A percentile compares a stretch with the other conserved stretches of the same genome.
Conservation (phyloP, 345 rosid genomes). For the Populus deltoides region DNA sequence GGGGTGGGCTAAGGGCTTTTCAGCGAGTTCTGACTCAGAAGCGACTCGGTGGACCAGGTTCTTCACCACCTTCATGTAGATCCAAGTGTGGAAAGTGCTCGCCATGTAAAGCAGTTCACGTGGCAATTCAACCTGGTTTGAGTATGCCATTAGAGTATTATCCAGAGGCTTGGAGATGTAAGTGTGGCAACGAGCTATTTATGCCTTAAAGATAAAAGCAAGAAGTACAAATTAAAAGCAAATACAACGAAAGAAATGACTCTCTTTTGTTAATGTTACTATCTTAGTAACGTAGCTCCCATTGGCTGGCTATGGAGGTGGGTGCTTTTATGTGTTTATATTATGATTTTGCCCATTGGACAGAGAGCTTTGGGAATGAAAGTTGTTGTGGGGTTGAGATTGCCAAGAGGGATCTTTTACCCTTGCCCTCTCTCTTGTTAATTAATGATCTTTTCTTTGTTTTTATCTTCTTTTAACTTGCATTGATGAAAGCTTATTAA, state of each 20-base stretch:
- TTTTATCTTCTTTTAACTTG: constrained; percentile 3
- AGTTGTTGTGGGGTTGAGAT: constrained; percentile 31
- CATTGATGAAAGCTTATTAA: constrained; percentile 25
- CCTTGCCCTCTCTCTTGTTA: neutral
- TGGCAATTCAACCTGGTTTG: constrained; percentile 75
- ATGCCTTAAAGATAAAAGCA: constrained; percentile 47
- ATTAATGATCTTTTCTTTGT: neutral
- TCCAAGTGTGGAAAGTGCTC: constrained; percentile 77
- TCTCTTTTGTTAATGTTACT: neutral
- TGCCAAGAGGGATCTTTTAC: constrained; percentile 30
- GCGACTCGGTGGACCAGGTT: constrained; percentile 57
- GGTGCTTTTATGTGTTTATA: constrained; percentile 11
- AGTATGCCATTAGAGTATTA: constrained; percentile 76
- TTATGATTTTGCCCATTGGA: constrained; percentile 21
- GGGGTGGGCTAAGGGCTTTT: constrained; percentile 24
- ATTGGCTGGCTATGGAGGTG: constrained; percentile 11
- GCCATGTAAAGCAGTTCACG: constrained; percentile 87
- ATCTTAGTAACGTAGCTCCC: neutral
- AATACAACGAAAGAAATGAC: neutral
- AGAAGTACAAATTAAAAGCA: neutral
- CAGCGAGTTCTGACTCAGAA: constrained; percentile 36
- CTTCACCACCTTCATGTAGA: constrained; percentile 82
- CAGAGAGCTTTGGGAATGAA: constrained; percentile 41
- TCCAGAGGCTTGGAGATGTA: constrained; percentile 99
- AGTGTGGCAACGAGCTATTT: constrained; percentile 77